Percentiles rank a stretch among this genome's conserved stretches.
Evolutionary conservation across 148 eudicot species (phyloP).

Genomic region (Camellia sinensis): DNA sequence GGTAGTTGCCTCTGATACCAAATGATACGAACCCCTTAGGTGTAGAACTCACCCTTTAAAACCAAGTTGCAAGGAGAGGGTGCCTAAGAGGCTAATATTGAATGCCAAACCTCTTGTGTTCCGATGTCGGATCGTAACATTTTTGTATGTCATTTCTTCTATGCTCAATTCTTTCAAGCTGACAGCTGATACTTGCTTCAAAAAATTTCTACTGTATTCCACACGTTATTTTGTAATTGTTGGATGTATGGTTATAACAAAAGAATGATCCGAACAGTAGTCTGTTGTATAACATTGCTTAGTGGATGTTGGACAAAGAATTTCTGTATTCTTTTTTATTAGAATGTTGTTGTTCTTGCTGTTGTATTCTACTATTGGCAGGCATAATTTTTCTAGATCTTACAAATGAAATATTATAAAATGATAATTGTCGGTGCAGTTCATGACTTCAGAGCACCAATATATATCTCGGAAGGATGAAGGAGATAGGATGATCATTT

Average conservation of each 20-base stretch:
- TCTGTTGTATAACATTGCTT: not conserved
- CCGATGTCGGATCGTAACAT: no score
- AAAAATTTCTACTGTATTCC: not conserved
- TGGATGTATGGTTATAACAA: not conserved
- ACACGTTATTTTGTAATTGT: not conserved
- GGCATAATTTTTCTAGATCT: not conserved
- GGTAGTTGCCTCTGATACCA: no score
- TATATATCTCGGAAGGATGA: constrained; percentile 89
- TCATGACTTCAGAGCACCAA: constrained; percentile 94
- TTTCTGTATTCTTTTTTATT: not conserved
- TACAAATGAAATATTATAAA: not conserved
- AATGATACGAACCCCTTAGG: no score
- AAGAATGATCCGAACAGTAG: not conserved
- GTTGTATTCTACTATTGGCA: not conserved
- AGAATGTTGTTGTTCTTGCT: not conserved
- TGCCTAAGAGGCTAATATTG: no score
- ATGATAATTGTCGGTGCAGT: constrained; percentile 47
- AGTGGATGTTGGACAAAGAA: not conserved
- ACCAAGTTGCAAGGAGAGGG: no score
- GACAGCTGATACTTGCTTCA: not conserved
- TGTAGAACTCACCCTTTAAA: no score
- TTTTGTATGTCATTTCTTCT: no score
- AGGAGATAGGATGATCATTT: constrained; percentile 72
- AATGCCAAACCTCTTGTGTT: no score
- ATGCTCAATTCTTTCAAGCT: not conserved